Evolutionary conservation across 306 rosid genomes (phyloP).

Genomic region (Ceratonia siliqua): DNA sequence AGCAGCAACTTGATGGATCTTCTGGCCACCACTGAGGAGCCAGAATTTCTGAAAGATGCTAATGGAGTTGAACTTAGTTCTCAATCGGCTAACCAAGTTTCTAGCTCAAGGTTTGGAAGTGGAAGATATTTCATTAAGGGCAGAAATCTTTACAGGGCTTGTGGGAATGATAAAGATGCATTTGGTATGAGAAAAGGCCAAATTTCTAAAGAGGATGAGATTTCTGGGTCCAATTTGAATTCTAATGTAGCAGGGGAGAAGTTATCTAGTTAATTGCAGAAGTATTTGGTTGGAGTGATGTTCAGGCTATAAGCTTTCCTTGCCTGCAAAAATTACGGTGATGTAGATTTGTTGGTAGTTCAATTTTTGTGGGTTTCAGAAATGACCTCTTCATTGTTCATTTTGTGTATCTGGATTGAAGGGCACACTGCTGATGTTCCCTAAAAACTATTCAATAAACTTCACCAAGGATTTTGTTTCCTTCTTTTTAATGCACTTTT

Average conservation of each 20-base stretch:
- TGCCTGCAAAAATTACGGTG: slow-evolving; percentile 51
- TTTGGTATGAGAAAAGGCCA: slow-evolving; percentile 43
- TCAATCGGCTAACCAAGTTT: slow-evolving; percentile 47
- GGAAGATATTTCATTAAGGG: slow-evolving; percentile 56
- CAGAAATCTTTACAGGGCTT: slow-evolving; percentile 38
- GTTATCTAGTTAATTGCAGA: slow-evolving; percentile 35
- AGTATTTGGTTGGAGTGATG: slow-evolving; percentile 37
- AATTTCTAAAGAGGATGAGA: slow-evolving; percentile 37
- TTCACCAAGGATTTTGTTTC: slow-evolving; percentile 33
- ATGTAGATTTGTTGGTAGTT: slow-evolving; percentile 53
- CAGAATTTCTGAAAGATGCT: slow-evolving; percentile 44
- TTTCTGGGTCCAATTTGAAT: slow-evolving; percentile 34
- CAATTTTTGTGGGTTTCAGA: slow-evolving; percentile 55
- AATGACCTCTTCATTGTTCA: slow-evolving; percentile 37
- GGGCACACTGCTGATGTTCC: slow-evolving; percentile 61
- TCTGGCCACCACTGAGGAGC: slow-evolving; percentile 72
- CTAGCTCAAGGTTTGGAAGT: slow-evolving; percentile 64
- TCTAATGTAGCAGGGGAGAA: slow-evolving; percentile 43
- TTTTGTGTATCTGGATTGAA: slow-evolving; percentile 44
- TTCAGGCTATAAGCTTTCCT: slow-evolving; percentile 46
- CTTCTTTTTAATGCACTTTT: background rate
- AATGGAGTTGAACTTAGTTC: slow-evolving; percentile 41
- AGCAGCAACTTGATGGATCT: slow-evolving; percentile 87
- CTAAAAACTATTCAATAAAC: slow-evolving; percentile 32
- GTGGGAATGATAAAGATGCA: slow-evolving; percentile 44